These are phyloP conservation scores for Aegilops speltoides DNA, from an alignment of 176 grass and related monocot genomes.

Conservation along the genomic window DNA sequence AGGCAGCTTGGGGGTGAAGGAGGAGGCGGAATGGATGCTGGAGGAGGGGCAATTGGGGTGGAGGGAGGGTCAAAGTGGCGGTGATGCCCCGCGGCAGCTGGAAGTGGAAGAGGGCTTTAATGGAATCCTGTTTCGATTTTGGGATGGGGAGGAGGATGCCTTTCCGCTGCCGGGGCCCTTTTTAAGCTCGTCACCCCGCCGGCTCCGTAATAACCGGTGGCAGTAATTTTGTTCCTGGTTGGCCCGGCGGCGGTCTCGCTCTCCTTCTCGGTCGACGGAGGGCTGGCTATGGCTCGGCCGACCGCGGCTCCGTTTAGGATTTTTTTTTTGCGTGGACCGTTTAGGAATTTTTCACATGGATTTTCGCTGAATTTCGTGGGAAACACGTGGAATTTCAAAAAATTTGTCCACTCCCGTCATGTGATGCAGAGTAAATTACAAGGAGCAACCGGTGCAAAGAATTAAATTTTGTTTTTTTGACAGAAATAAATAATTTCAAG, in stretches of 20 bases:
- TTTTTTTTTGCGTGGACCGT: no score
- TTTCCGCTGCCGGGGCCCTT: slow-evolving; percentile 8
- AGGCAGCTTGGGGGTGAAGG: neutral
- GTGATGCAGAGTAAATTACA: no score
- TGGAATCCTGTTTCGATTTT: slow-evolving; percentile 24
- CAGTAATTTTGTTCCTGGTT: neutral
- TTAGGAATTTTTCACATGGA: neutral
- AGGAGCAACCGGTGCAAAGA: no score
- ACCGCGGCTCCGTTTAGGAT: neutral
- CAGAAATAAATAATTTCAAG: no score
- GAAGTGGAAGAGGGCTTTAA: slow-evolving; percentile 26
- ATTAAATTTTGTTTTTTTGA: no score
- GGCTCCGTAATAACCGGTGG: neutral
- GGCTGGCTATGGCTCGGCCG: neutral
- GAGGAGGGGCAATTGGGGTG: slow-evolving; percentile 21
- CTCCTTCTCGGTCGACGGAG: neutral
- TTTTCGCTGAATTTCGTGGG: neutral
- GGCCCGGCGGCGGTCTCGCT: neutral
- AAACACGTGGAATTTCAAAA: neutral
- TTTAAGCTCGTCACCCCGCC: slow-evolving; percentile 1
- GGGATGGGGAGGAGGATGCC: slow-evolving; percentile 3
- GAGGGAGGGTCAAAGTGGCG: slow-evolving; percentile 35
- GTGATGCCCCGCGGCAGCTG: slow-evolving; percentile 50
- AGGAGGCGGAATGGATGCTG: slow-evolving; percentile 19
- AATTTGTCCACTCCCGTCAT: no score